These are phyloP conservation scores for Aspergillus caelatus DNA, from an alignment of 2,329 filamentous ascomycete genomes.

Conservation along the genomic window DNA sequence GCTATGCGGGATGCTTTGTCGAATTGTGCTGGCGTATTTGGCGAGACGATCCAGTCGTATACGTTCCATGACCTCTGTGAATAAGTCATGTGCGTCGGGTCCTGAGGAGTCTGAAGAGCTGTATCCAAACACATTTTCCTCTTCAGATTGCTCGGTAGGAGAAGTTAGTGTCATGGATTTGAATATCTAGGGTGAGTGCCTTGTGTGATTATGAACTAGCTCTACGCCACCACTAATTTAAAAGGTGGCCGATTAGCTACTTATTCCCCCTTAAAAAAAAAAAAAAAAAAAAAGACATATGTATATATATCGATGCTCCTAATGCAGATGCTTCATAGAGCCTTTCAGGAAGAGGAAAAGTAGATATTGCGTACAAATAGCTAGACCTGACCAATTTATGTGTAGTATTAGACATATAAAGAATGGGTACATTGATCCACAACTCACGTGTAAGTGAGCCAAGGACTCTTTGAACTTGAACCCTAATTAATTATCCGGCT, in stretches of 20 bases:
- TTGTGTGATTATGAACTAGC: background rate
- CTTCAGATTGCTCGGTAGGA: background rate
- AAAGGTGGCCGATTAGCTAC: background rate
- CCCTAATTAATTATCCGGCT: background rate
- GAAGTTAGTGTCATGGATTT: background rate
- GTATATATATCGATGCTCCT: background rate
- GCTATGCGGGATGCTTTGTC: background rate
- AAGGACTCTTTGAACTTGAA: background rate
- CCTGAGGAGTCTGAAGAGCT: background rate
- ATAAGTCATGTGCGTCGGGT: background rate
- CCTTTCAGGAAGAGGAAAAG: background rate
- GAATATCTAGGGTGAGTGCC: background rate
- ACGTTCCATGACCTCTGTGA: background rate
- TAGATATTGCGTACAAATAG: background rate
- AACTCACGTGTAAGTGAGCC: background rate
- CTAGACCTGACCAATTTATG: background rate
- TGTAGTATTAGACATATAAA: background rate
- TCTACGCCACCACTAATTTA: background rate
- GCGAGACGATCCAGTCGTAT: background rate
- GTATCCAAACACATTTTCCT: background rate
- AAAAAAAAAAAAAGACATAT: background rate
- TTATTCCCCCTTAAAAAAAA: background rate
- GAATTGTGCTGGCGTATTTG: background rate
- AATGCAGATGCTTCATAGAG: background rate
- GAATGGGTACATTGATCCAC: background rate